Base-by-base conservation (phyloP, 805 yeast species). In the Blastobotrys chiropterorum region DNA sequence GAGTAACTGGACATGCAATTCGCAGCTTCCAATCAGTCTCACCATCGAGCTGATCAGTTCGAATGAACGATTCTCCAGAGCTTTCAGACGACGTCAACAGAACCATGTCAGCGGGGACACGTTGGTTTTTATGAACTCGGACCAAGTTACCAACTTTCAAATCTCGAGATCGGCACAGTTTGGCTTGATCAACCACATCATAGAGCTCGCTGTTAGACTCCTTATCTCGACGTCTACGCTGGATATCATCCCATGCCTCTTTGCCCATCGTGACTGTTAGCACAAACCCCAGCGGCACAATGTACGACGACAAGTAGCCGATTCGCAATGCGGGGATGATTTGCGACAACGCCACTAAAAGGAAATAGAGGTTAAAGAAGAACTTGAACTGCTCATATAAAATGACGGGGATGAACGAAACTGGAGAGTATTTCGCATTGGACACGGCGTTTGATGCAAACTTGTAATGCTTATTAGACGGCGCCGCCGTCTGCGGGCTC, bases 21-120 rank as follows among this genome's bases (percentile, higher is more conserved):
- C 99, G 75, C 51, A 94, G 73, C 67, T 94, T 94, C 99, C 99
- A 94, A 70, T 94, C 99, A 3, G 99, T 94, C 68, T 94, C 99
- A 64, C 99, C 99, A 68, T 94, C 99, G 48, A 94, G 74, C 70
- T 94, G 99, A 72, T 94, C 99, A 0, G 99, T 94, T 62, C 95
- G 86, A 57, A 94, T 87, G 62, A 95, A 94, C 1, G 90, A 78
- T 64, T 94, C 99, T 5, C 97, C 97, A 2, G 75, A 64, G 2
- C 72, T 68, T 64, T 88, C 97, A 52, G 89, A 82, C 0, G 96
- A 83, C 64, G 88, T 95, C 44, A 94, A 70, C 22, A 94, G 68
- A 5, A 94, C 72, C 81, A 90, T 76, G 67, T 94, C 99, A 0
- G 99, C 98, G 0, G 99, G 99, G 1, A 94, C 80, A 50, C 99